Evolutionary conservation across 306 rosid species (phyloP), one percentile per base, ranked within the genome.

Genomic region (Arachis stenosperma): DNA sequence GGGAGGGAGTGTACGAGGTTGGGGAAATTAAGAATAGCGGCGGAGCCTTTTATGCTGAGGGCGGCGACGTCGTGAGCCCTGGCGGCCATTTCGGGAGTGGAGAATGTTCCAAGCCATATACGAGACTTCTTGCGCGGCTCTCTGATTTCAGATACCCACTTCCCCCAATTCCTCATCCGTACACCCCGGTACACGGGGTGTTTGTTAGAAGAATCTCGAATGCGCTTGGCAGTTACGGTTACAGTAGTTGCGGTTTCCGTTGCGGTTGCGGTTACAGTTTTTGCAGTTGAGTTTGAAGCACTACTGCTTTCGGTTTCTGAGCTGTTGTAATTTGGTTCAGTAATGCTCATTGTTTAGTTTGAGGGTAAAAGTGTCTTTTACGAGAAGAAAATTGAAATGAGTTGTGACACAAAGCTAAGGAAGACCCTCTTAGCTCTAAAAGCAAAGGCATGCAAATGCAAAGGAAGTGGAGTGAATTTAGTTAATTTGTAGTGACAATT

Each of bases 51-150:
- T 75, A 95, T 95, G 83, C 90, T 91, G 0, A 95, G 27, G 1
- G 99, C 98, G 0, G 99, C 99, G 3, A 95, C 99, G 74, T 95
- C 99, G 61, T 95, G 99, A 0, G 99, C 99, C 9, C 99, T 61
- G 0, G 99, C 99, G 0, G 99, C 99, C 99, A 95, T 95, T 78
- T 95, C 98, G 0, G 98, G 93, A 0, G 88, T 88, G 0, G 92
- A 86, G 57, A 90, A 95, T 59, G 99, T 95, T 1, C 99, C 99
- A 0, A 95, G 84, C 99, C 99, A 95, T 87, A 95, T 95, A 70
- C 99, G 90, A 0, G 99, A 95, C 73, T 95, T 95, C 86, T 95
- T 95, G 2, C 92, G 74, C 0, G 99, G 99, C 84, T 95, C 98
- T 0, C 99, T 89, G 70, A 95, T 95, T 85, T 95, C 99, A 0